These are phyloP conservation scores for Penicillium crustosum DNA, from an alignment of 2,329 filamentous ascomycete genomes.

Conservation along the genomic window DNA sequence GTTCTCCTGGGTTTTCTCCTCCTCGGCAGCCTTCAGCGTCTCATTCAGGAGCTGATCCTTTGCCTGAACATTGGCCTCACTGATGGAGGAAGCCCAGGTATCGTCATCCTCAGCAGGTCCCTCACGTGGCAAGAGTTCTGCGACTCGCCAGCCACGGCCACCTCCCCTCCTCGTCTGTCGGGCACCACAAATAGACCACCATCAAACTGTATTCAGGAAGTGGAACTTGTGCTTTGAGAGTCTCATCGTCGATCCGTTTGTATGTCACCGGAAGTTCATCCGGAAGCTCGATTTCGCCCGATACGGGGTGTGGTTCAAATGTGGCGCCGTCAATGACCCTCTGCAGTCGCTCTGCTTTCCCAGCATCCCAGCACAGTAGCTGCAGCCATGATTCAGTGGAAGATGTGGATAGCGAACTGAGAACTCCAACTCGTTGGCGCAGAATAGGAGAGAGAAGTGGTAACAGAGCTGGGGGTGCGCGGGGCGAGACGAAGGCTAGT, in stretches of 20 bases:
- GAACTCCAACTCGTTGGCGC: slow-evolving; percentile 60
- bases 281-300: slow-evolving; percentile 63
- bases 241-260: slow-evolving; percentile 61
- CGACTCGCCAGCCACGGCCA: slow-evolving; percentile 57
- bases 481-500: slow-evolving; percentile 58
- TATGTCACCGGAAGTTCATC: slow-evolving; percentile 58
- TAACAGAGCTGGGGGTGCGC: slow-evolving; percentile 60
- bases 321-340: slow-evolving; percentile 53
- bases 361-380: slow-evolving; percentile 59
- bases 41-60: slow-evolving; percentile 40
- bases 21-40: slow-evolving; percentile 34
- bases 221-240: slow-evolving; percentile 56
- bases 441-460: slow-evolving; percentile 63
- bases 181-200: slow-evolving; percentile 62
- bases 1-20: slow-evolving; percentile 19
- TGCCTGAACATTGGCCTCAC: slow-evolving; percentile 54
- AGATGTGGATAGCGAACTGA: slow-evolving; percentile 48
- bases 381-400: slow-evolving; percentile 57
- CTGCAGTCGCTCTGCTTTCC: slow-evolving; percentile 54
- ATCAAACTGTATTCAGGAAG: slow-evolving; percentile 56
- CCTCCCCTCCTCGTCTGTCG: slow-evolving; percentile 55
- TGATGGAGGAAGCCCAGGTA: slow-evolving; percentile 54
- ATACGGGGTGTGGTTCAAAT: slow-evolving; percentile 64
- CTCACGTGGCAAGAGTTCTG: slow-evolving; percentile 58
- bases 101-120: slow-evolving; percentile 49